Conservation (phyloP, 805 yeast species). For the Nakazawaea molendinolei region DNA sequence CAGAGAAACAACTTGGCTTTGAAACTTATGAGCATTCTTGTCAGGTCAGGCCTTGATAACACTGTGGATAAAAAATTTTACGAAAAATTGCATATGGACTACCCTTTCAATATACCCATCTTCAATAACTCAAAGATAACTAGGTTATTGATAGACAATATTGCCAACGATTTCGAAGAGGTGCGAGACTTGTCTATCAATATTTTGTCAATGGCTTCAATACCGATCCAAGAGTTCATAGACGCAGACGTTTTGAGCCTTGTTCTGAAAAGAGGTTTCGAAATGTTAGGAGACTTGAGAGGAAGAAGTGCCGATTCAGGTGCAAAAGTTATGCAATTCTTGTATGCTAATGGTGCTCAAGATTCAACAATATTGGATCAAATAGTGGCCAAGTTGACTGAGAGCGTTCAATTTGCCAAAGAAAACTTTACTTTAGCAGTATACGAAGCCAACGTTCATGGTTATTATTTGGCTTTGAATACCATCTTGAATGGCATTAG, state of each 20-base stretch:
- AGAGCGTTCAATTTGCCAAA: slow-evolving; percentile 24
- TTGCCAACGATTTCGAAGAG: slow-evolving; percentile 72
- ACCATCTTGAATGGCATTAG: slow-evolving; percentile 30
- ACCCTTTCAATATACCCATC: slow-evolving; percentile 41
- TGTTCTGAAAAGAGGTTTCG: slow-evolving; percentile 18
- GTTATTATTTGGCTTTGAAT: slow-evolving; percentile 56
- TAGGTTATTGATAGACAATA: slow-evolving; percentile 50
- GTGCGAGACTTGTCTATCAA: slow-evolving; percentile 48
- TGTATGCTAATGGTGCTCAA: slow-evolving; percentile 27
- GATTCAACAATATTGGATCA: slow-evolving; percentile 15
- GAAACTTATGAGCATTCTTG: slow-evolving; percentile 37
- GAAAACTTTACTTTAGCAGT: slow-evolving; percentile 36
- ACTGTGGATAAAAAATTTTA: slow-evolving; percentile 30
- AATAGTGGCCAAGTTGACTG: slow-evolving; percentile 27
- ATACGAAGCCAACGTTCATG: slow-evolving; percentile 52
- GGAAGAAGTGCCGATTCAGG: slow-evolving; percentile 76
- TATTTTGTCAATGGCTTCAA: slow-evolving; percentile 39
- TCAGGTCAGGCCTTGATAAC: slow-evolving; percentile 51
- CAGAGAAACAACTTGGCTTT: slow-evolving; percentile 44
- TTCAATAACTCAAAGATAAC: slow-evolving; percentile 30
- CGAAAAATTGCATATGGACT: slow-evolving; percentile 38
- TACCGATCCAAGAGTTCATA: slow-evolving; percentile 21
- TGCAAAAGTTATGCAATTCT: slow-evolving; percentile 54
- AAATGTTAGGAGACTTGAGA: slow-evolving; percentile 32
- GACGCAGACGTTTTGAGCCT: slow-evolving; percentile 16